Evolutionary conservation across 1,284 basidiomycete species (phyloP), one percentile per base, ranked within the genome.

Genomic region (Butyriboletus appendiculatus): DNA sequence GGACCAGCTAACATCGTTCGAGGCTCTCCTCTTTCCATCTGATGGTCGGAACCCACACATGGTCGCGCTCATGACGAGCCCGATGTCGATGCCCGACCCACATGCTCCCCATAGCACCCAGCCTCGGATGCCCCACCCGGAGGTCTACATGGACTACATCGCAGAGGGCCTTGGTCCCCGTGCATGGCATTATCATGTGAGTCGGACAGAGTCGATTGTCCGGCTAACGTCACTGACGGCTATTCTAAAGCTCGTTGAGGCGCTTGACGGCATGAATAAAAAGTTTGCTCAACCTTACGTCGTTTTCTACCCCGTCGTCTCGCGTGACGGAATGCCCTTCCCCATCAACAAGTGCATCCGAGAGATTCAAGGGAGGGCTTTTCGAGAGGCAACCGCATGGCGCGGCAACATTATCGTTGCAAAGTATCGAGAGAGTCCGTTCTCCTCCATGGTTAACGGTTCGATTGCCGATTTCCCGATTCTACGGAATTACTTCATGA

Each of bases 131-230:
- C 89, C 89, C 1, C 89, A 91, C 69, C 89, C 90, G 10, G 87
- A 91, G 68, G 80, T 89, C 35, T 82, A 86, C 65, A 92, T 92
- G 88, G 88, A 92, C 69, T 89, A 86, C 71, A 85, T 91, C 62
- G 86, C 86, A 60, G 86, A 90, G 69, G 78, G 80, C 52, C 75
- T 82, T 50, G 85, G 85, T 37, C 73, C 81, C 37, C 76, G 83
- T 54, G 81, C 85, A 14, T 91, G 88, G 89, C 79, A 81, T 64
- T 88, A 81, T 66, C 81, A 87, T 73, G 88, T 88, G 61, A 63
- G 77, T 71, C 11, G 30, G 24, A 40, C 32, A 15, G 16, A 26
- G 24, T 34, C 9, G 43, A 56, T 60, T 50, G 34, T 28, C 44
- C 48, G 33, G 32, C 15, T 55, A 48, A 53, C 56, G 50, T 52